Evolutionary conservation across 352 stramenopile genomes (phyloP).

Genomic region (Chrysophaeum taylorii): DNA sequence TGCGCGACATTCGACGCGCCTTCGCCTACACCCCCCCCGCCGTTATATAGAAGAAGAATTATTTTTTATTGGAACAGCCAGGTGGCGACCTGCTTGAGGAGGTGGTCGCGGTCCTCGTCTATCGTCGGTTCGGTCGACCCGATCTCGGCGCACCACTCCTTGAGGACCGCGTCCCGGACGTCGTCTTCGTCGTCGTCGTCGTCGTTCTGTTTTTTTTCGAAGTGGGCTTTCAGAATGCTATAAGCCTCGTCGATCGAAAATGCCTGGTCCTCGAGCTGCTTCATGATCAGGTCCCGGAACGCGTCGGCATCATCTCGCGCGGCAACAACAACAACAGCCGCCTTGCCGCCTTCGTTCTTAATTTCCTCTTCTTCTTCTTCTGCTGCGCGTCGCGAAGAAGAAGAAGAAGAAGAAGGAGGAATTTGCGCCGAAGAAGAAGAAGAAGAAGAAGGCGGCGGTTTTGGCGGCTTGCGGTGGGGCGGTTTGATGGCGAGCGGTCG

Average conservation of each 20-base stretch:
- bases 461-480: no score
- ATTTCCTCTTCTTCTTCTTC: neutral
- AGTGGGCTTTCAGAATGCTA: neutral
- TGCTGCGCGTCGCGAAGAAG: neutral
- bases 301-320: neutral
- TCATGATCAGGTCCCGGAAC: slow-evolving; percentile 10
- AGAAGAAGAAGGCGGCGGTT: neutral
- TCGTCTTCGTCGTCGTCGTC: neutral
- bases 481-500: no score
- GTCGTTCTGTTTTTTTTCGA: neutral
- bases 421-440: neutral
- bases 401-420: neutral
- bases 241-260: slow-evolving; percentile 4
- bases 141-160: neutral
- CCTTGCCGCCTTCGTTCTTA: neutral
- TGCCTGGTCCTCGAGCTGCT: slow-evolving; percentile 5
- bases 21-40: no score
- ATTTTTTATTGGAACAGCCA: slow-evolving; percentile 13
- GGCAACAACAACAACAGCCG: neutral
- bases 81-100: neutral
- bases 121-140: neutral
- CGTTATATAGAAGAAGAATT: no score
- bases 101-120: neutral
- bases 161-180: neutral
- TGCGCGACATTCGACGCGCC: neutral